phyloP scores from a whole-genome alignment of 129 eudicot species.

The Erigeron canadensis region DNA sequence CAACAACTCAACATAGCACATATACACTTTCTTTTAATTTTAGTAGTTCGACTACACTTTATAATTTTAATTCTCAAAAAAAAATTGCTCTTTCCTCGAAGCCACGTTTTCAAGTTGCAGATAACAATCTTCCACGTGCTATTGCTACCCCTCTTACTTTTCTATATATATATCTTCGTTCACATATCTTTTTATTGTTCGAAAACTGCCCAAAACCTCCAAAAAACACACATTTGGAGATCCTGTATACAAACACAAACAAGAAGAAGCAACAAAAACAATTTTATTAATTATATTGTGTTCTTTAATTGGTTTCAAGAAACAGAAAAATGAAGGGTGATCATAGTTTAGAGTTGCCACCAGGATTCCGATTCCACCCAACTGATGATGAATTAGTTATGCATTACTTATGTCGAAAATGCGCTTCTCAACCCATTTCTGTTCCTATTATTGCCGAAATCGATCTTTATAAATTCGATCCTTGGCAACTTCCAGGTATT shows the following conservation, averaged over 20 bases:
- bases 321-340: conserved; percentile 29
- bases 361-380: conserved; percentile 65
- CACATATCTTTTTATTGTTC: background rate
- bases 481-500: conserved; percentile 76
- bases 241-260: no score
- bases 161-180: conserved; percentile 11
- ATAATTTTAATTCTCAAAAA: background rate
- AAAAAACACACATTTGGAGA: background rate
- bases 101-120: conserved; percentile 35
- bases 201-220: background rate
- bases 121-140: conserved; percentile 36
- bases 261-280: background rate
- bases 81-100: conserved; percentile 29
- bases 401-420: conserved; percentile 58
- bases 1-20: no score
- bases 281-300: background rate
- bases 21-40: no score
- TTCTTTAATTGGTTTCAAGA: background rate
- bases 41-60: background rate
- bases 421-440: conserved; percentile 49
- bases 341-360: conserved; percentile 42
- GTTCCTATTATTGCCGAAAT: conserved; percentile 62
- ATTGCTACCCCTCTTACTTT: background rate
- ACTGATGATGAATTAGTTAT: conserved; percentile 65
- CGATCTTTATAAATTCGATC: conserved; percentile 69